Conservation (phyloP, 108 stramenopile species). For the Aurantiochytrium sp. region DNA sequence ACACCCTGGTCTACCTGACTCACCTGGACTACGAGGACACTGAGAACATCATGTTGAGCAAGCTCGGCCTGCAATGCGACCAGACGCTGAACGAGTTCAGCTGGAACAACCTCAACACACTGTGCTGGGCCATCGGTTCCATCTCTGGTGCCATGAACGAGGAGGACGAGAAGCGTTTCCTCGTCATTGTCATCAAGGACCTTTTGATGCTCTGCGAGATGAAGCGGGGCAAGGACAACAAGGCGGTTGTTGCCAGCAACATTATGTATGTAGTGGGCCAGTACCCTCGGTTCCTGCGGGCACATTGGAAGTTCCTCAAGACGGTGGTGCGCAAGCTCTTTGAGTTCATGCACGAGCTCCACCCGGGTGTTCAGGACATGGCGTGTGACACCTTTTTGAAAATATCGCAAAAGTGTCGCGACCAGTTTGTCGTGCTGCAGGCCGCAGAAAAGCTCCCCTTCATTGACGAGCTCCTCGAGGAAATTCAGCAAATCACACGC, state of each 20-base stretch:
- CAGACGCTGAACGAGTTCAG: slow-evolving; percentile 52
- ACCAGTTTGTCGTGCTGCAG: slow-evolving; percentile 74
- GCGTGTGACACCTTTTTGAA: slow-evolving; percentile 98
- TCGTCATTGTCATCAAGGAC: slow-evolving; percentile 98
- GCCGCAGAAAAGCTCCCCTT: slow-evolving; percentile 77
- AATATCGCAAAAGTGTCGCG: slow-evolving; percentile 94
- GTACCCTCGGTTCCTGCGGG: slow-evolving; percentile 96
- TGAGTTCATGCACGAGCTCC: slow-evolving; percentile 98
- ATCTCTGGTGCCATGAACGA: slow-evolving; percentile 97
- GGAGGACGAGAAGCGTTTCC: slow-evolving; percentile 96
- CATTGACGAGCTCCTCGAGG: slow-evolving; percentile 81
- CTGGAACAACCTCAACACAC: slow-evolving; percentile 78
- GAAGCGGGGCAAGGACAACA: slow-evolving; percentile 96
- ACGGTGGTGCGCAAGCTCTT: slow-evolving; percentile 99
- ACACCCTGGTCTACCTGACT: slow-evolving; percentile 93
- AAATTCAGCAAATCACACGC: slow-evolving; percentile 73
- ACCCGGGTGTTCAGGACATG: slow-evolving; percentile 99
- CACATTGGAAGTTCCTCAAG: slow-evolving; percentile 99
- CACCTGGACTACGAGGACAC: slow-evolving; percentile 96
- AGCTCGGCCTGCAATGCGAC: slow-evolving; percentile 88
- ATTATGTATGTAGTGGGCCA: slow-evolving; percentile 99
- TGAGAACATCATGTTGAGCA: slow-evolving; percentile 90
- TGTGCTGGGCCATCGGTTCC: slow-evolving; percentile 98
- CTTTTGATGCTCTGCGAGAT: slow-evolving; percentile 85
- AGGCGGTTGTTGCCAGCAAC: slow-evolving; percentile 94